Evolutionary conservation across 371 early-diverging fungal species (phyloP), one percentile per base, ranked within the genome.

Genomic region (Apophysomyces trapeziformis): DNA sequence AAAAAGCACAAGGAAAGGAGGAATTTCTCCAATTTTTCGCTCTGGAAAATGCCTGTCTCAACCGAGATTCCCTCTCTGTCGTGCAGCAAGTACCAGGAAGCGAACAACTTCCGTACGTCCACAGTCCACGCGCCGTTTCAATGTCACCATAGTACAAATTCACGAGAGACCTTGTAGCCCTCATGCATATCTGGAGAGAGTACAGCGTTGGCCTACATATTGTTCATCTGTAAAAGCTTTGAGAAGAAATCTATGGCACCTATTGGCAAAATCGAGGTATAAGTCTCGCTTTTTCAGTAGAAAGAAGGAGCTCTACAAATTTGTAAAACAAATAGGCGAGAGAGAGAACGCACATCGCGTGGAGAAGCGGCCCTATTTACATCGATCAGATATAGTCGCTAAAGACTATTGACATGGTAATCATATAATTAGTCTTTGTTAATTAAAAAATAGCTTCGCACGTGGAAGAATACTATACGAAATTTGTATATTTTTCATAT

Each of bases 241-340:
- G 4, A 7, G 16, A 4, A 63, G 68, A 60, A 63, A 60, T 14
- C 5, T 59, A 43, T 16, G 36, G 54, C 18, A 56, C 45, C 47
- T 46, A 12, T 16, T 50, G 54, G 54, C 16, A 21, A 50, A 50
- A 21, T n/a, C 16, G 5, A 21, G 54, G 21, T 32, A 50, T 16
- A 2, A 21, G n/a, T 21, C 21, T 2, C 7, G 7, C 5, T 50
- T 50, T 1, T 21, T 32, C 9, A 32, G 54, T 6, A 50, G 54
- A 50, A 50, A 26, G 21, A 50, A 50, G 9, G 54, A 50, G 21
- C n/a, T 50, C 5, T 50, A 50, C 21, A 50, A 21, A 11, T 0
- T 11, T 0, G 9, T 50, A 4, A 7, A 50, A 21, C 9, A 50
- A 50, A 8, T 9, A 7, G 54, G 21, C 9, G 7, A n/a, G 21